phyloP scores from a whole-genome alignment of 2,329 filamentous ascomycete species.

The Elsinoe arachidis region DNA sequence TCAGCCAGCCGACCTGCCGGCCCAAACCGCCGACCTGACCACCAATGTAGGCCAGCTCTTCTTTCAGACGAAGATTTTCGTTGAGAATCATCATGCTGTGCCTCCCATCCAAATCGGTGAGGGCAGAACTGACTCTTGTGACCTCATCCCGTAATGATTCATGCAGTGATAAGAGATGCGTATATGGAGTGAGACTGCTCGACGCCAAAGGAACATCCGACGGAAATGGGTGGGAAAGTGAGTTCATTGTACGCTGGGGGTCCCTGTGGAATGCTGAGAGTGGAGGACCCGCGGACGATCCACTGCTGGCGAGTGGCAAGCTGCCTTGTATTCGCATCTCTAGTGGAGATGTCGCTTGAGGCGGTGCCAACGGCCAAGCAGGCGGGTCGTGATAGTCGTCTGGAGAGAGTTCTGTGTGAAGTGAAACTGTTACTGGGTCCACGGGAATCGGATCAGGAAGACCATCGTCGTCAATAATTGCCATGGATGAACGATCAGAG shows the following conservation, averaged over 20 bases:
- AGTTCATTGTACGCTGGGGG: conserved; percentile 12
- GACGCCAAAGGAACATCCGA: conserved; percentile 20
- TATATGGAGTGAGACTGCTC: conserved; percentile 41
- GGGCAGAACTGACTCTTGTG: conserved; percentile 43
- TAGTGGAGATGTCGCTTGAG: conserved; percentile 17
- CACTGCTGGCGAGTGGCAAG: background rate
- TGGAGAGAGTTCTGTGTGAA: background rate
- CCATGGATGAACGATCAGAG: background rate
- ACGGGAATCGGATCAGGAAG: background rate
- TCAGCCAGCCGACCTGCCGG: conserved; percentile 55
- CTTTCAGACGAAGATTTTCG: conserved; percentile 52
- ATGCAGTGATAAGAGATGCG: conserved; percentile 53
- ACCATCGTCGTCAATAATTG: background rate
- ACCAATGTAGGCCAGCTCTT: conserved; percentile 54
- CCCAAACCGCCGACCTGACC: conserved; percentile 51
- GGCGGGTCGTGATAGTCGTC: background rate
- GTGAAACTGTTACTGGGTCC: background rate
- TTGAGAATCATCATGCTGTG: conserved; percentile 56
- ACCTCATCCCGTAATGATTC: conserved; percentile 54
- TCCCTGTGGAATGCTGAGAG: background rate
- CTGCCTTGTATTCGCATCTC: background rate
- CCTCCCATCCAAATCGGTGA: conserved; percentile 52
- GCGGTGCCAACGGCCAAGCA: conserved; percentile 25
- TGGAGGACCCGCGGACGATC: background rate
- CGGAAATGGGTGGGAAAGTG: conserved; percentile 15